A percentile compares a stretch with the other conserved stretches of the same genome.
Conservation (phyloP, 2,329 filamentous ascomycete species). For the Aquanectria penicillioides region DNA sequence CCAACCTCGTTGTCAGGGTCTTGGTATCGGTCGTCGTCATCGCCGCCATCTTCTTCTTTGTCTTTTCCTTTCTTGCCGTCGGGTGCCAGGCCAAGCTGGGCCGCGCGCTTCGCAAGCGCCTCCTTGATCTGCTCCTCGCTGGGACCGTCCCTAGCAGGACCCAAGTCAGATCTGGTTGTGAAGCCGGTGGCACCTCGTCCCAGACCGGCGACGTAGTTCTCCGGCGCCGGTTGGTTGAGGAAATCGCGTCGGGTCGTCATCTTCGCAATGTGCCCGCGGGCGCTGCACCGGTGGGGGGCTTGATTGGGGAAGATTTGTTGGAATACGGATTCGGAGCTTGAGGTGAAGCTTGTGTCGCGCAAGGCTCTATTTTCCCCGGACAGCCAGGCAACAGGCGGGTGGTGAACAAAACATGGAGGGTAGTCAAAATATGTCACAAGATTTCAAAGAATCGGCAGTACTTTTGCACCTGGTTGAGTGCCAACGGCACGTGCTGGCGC, state of each 20-base stretch:
- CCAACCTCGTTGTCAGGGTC: constrained; percentile 98
- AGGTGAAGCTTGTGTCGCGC: constrained; percentile 20
- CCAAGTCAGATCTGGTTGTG: constrained; percentile 95
- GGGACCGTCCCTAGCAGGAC: constrained; percentile 92
- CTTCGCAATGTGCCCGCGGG: constrained; percentile 34
- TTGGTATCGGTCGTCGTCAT: constrained; percentile 85
- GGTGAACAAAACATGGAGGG: constrained; percentile 4
- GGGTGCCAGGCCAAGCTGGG: constrained; percentile 77
- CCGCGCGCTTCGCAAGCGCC: constrained; percentile 91
- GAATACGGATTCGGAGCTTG: background rate
- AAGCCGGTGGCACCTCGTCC: constrained; percentile 98
- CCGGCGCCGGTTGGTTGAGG: constrained; percentile 83
- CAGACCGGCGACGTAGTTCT: constrained; percentile 94
- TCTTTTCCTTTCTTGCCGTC: constrained; percentile 77
- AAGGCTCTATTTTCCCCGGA: background rate
- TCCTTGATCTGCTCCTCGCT: constrained; percentile 99
- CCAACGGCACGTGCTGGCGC: background rate
- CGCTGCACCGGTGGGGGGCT: constrained; percentile 22
- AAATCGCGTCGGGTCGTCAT: constrained; percentile 81
- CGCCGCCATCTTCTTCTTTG: constrained; percentile 78
- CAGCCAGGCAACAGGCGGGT: constrained; percentile 16
- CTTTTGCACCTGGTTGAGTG: background rate
- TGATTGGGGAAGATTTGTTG: background rate
- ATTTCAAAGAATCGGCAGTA: too few relatives aligned
- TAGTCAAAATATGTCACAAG: background rate